Evolutionary conservation across 805 yeast genomes (phyloP).

Genomic region (Blastobotrys robertii): DNA sequence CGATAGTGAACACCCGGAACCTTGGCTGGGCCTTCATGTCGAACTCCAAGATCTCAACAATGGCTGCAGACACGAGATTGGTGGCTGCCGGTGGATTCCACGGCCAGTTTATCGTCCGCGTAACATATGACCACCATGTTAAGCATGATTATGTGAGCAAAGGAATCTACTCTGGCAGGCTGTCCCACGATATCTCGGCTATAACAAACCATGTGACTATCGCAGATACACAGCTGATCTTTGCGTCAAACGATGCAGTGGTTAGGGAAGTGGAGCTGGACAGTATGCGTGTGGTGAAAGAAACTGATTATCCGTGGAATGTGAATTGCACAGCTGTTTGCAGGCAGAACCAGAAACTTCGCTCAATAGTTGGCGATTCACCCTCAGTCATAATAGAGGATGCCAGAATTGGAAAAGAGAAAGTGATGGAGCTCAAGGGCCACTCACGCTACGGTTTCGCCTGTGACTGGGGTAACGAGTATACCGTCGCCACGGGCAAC

Average conservation of each 20-base stretch:
- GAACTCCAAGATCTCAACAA: conserved; percentile 33
- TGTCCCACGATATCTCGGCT: conserved; percentile 39
- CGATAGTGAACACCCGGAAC: conserved; percentile 1
- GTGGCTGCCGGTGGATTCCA: conserved; percentile 46
- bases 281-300: conserved; percentile 14
- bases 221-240: conserved; percentile 28
- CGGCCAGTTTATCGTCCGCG: conserved; percentile 34
- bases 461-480: conserved; percentile 45
- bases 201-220: conserved; percentile 38
- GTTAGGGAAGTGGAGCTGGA: conserved; percentile 35
- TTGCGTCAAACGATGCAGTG: conserved; percentile 43
- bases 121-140: too few species aligned
- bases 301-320: conserved; percentile 34
- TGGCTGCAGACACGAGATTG: conserved; percentile 34
- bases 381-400: conserved; percentile 37
- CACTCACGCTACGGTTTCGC: conserved; percentile 50
- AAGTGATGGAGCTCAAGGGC: conserved; percentile 27
- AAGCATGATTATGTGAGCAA: conserved; percentile 22
- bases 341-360: conserved; percentile 34
- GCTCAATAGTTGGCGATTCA: conserved; percentile 44
- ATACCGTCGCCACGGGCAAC: conserved; percentile 43
- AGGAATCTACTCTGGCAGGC: conserved; percentile 22
- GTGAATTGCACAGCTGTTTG: conserved; percentile 40
- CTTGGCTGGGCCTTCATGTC: conserved; percentile 3
- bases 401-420: conserved; percentile 21